A percentile compares a stretch with the other conserved stretches of the same genome.
phyloP scores from a whole-genome alignment of 2,329 filamentous ascomycete genomes.

The Fusarium sp. region DNA sequence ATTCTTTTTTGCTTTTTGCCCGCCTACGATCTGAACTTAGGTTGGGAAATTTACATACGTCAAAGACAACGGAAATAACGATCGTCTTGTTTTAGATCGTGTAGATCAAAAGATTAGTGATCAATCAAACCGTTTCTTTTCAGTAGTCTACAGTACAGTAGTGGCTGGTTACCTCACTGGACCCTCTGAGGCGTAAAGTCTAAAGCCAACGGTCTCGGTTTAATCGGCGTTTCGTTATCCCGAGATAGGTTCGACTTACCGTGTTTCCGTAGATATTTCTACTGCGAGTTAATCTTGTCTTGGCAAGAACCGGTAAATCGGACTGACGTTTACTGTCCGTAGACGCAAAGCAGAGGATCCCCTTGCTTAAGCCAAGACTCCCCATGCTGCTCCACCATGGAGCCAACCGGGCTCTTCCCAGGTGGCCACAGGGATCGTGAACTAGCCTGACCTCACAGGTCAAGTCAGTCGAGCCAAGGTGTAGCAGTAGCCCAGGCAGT shows the following conservation, averaged over 20 bases:
- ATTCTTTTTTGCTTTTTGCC: not conserved
- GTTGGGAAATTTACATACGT: not conserved
- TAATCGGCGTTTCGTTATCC: not conserved
- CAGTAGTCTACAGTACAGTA: too few species aligned
- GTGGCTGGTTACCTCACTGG: not conserved
- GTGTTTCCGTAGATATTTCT: not conserved
- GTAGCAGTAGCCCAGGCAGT: too few species aligned
- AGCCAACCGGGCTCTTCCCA: not conserved
- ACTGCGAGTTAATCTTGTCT: not conserved
- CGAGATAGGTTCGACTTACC: not conserved
- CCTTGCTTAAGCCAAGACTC: too few species aligned
- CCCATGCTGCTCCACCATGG: not conserved
- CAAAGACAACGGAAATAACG: not conserved
- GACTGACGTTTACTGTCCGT: not conserved
- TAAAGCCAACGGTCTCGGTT: not conserved
- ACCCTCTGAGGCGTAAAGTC: not conserved
- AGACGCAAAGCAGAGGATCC: too few species aligned
- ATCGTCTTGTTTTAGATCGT: not conserved
- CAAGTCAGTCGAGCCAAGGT: not conserved
- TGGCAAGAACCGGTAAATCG: not conserved
- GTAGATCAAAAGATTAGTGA: constrained; percentile 14
- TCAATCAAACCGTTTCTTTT: constrained; percentile 5
- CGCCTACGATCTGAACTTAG: not conserved
- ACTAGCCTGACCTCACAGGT: not conserved
- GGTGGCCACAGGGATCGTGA: constrained; percentile 1